Base-by-base conservation (phyloP, 2,329 filamentous ascomycete genomes). In the Colletotrichum melonis region DNA sequence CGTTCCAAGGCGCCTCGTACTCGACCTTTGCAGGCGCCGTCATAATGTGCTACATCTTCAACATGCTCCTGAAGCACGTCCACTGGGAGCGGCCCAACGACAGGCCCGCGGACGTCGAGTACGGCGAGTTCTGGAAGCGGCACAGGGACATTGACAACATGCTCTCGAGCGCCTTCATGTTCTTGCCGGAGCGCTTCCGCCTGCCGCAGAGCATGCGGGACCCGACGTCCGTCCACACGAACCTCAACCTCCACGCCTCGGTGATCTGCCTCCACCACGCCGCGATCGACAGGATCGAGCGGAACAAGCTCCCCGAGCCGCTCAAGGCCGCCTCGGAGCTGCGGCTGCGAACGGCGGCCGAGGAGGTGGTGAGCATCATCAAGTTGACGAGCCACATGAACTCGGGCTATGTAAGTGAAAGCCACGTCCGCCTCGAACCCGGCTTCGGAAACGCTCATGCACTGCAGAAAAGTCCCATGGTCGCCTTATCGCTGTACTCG, bases 191-290 rank as follows among this genome's bases (percentile, higher is more conserved):
- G 69, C 86, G 90, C 72, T 88, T 97, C 56, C 90, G 94, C 46
- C 83, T 98, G 28, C 94, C 95, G 0, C 83, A 86, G 30, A 92
- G 92, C 14, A 84, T 94, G 64, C 86, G 88, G 52, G 90, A 97
- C 76, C 88, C 92, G 1, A 92, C 94, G 58, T 91, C 94, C 7
- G 88, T 97, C 0, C 95, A 97, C 79, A 87, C 92, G 63, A 98
- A 98, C 76, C 92, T 98, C 86, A 95, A 94, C 78, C 89, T 98
- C 3, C 95, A 98, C 78, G 95, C 95, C 0, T 93, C 94, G 1
- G 90, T 93, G 9, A 98, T 98, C 66, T 97, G 94, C 80, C 86
- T 98, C 5, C 95, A 98, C 79, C 94, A 97, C 81, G 94, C 94
- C 1, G 95, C 95, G 1, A 92, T 97, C 9, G 94, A 95, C 82